These are phyloP conservation scores for Xylaria bambusicola DNA, from an alignment of 495 filamentous ascomycete genomes.

Conservation along the genomic window DNA sequence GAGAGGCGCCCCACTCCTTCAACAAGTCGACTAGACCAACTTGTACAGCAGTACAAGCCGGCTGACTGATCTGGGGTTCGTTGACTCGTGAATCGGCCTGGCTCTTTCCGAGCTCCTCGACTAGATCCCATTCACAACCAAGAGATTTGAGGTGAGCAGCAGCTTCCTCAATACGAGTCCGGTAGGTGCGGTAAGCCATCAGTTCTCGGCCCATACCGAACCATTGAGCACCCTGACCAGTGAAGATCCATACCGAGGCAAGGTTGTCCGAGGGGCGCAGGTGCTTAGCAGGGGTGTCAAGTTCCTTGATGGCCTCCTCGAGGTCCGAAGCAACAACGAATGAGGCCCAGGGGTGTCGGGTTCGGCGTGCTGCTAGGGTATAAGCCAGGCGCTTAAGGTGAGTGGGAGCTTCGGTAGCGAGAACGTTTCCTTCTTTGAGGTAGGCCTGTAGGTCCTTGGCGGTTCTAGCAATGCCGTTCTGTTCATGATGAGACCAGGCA, in stretches of 20 bases:
- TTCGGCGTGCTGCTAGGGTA: slow-evolving; percentile 42
- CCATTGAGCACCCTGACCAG: slow-evolving; percentile 46
- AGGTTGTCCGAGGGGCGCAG: slow-evolving; percentile 24
- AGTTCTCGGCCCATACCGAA: slow-evolving; percentile 51
- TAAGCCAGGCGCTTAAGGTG: slow-evolving; percentile 35
- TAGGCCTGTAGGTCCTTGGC: slow-evolving; percentile 24
- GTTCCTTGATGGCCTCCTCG: slow-evolving; percentile 19
- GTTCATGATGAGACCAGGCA: slow-evolving; percentile 33
- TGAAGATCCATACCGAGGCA: slow-evolving; percentile 29
- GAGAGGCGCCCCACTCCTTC: slow-evolving; percentile 45
- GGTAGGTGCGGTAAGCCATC: slow-evolving; percentile 27
- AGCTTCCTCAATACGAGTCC: slow-evolving; percentile 29
- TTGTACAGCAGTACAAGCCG: slow-evolving; percentile 50
- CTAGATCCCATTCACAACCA: slow-evolving; percentile 28
- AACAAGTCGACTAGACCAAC: slow-evolving; percentile 58
- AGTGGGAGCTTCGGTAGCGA: slow-evolving; percentile 18
- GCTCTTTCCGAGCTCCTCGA: slow-evolving; percentile 26
- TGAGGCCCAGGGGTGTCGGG: slow-evolving; percentile 41
- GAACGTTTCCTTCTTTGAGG: slow-evolving; percentile 17
- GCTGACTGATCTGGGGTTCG: slow-evolving; percentile 39
- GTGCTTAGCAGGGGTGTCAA: slow-evolving; percentile 25
- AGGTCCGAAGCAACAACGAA: slow-evolving; percentile 35
- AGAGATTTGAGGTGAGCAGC: slow-evolving; percentile 27
- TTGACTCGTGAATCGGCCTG: slow-evolving; percentile 27
- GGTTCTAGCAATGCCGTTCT: slow-evolving; percentile 30